Conservation (phyloP, 1,284 basidiomycete species). For the Neolentinus lepideus region DNA sequence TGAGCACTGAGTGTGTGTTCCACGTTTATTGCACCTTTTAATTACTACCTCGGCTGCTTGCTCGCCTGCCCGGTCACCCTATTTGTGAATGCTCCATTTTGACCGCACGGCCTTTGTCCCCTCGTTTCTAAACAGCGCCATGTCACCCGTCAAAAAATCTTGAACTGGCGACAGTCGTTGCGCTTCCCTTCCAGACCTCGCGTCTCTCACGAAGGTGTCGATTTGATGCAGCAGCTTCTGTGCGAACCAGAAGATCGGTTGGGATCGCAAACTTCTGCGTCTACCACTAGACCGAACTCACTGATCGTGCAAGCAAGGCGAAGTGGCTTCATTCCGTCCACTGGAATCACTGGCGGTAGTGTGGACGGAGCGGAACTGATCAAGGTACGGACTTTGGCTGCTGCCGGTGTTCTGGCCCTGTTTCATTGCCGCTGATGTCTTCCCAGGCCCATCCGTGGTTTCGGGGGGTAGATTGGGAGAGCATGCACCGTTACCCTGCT, state of each 20-base stretch:
- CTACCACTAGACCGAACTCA: slow-evolving; percentile 70
- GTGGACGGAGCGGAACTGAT: slow-evolving; percentile 84
- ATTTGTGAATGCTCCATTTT: not conserved
- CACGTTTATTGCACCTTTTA: slow-evolving; percentile 3
- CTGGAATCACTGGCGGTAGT: slow-evolving; percentile 33
- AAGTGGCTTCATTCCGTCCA: slow-evolving; percentile 60
- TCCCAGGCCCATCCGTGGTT: slow-evolving; percentile 81
- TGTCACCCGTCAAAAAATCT: slow-evolving; percentile 85
- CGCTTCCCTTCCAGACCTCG: slow-evolving; percentile 82
- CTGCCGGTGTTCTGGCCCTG: not conserved
- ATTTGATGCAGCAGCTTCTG: slow-evolving; percentile 81
- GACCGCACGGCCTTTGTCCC: not conserved
- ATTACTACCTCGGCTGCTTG: slow-evolving; percentile 1
- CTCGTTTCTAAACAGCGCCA: slow-evolving; percentile 50
- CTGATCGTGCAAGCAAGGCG: slow-evolving; percentile 67
- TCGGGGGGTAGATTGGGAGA: slow-evolving; percentile 77
- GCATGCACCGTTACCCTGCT: slow-evolving; percentile 72
- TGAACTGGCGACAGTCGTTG: slow-evolving; percentile 88
- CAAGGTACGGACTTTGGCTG: slow-evolving; percentile 45
- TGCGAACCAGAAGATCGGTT: slow-evolving; percentile 94
- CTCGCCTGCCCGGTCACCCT: not conserved
- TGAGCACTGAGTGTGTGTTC: slow-evolving; percentile 28
- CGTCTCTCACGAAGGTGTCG: slow-evolving; percentile 80
- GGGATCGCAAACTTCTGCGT: slow-evolving; percentile 65
- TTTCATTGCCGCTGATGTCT: slow-evolving; percentile 5